phyloP scores from a whole-genome alignment of 176 grass and related monocot species.

The Ensete glaucum region DNA sequence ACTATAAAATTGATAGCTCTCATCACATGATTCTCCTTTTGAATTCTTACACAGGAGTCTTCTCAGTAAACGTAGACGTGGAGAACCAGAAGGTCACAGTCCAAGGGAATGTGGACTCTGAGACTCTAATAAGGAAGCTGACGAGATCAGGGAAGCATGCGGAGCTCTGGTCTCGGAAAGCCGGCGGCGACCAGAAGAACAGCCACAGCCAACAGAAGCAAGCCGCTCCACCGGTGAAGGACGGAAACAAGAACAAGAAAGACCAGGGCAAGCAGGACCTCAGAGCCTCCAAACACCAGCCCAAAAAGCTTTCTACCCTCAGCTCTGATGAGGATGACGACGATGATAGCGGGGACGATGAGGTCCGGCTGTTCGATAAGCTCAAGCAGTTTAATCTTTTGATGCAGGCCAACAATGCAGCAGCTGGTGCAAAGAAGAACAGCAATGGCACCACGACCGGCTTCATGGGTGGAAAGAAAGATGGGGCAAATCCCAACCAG shows the following conservation, averaged over 20 bases:
- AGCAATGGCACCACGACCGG: constrained; percentile 34
- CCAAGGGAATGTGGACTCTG: constrained; percentile 53
- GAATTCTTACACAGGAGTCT: constrained; percentile 56
- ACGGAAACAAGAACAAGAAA: constrained; percentile 40
- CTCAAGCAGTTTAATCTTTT: constrained; percentile 62
- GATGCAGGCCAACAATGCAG: constrained; percentile 26
- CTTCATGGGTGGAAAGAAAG: background rate
- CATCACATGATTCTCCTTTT: background rate
- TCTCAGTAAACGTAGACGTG: constrained; percentile 67
- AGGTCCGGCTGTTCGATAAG: constrained; percentile 56
- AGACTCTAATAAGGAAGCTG: constrained; percentile 76
- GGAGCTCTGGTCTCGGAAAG: constrained; percentile 65
- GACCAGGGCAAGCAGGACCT: constrained; percentile 70
- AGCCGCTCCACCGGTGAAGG: constrained; percentile 27
- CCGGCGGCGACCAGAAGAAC: constrained; percentile 33
- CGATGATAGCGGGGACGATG: constrained; percentile 38
- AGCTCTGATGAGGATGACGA: constrained; percentile 61
- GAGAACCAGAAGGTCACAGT: constrained; percentile 89
- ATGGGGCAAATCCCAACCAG: constrained; percentile 19
- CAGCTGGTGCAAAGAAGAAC: constrained; percentile 33
- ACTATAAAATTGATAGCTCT: background rate
- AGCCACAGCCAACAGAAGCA: constrained; percentile 46
- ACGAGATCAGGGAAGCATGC: constrained; percentile 74
- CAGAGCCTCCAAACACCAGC: constrained; percentile 66
- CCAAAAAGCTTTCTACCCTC: constrained; percentile 47